Evolutionary conservation across 2,329 filamentous ascomycete genomes (phyloP).

Genomic region (Emydomyces testavorans): DNA sequence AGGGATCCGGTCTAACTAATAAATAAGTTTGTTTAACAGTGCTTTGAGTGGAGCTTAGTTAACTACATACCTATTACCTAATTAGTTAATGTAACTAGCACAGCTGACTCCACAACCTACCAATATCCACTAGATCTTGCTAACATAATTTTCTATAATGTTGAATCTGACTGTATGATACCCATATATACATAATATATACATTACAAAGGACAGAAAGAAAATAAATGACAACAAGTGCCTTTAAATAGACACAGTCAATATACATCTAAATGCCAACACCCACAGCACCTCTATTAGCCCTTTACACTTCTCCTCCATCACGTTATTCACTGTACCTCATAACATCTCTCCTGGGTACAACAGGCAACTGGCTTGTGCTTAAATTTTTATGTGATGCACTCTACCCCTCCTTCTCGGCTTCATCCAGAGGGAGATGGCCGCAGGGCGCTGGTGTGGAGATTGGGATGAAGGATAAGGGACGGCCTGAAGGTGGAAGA

Average conservation of each 20-base stretch:
- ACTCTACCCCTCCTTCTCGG: slow-evolving; percentile 22
- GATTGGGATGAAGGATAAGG: slow-evolving; percentile 6
- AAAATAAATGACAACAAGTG: neutral
- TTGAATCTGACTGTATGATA: no score
- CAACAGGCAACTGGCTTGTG: slow-evolving; percentile 47
- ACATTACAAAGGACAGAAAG: neutral
- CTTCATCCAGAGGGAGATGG: slow-evolving; percentile 11
- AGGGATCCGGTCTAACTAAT: no score
- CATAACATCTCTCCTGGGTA: slow-evolving; percentile 36
- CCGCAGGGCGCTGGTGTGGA: slow-evolving; percentile 17
- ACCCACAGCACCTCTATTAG: slow-evolving; percentile 14
- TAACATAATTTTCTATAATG: no score
- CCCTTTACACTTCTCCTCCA: slow-evolving; percentile 24
- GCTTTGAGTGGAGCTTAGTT: no score
- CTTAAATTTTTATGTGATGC: slow-evolving; percentile 42
- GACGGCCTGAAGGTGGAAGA: neutral
- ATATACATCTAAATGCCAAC: slow-evolving; percentile 13
- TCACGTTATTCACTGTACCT: slow-evolving; percentile 32
- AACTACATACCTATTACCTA: no score
- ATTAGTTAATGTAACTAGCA: no score
- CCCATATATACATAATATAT: no score
- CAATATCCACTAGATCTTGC: no score
- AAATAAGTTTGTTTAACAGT: no score
- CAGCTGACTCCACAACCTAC: no score
- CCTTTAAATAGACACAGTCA: neutral